Percentiles rank a stretch among this genome's conserved stretches.
phyloP scores from a whole-genome alignment of 208 protist genomes.

The Wallacemonas sp. region DNA sequence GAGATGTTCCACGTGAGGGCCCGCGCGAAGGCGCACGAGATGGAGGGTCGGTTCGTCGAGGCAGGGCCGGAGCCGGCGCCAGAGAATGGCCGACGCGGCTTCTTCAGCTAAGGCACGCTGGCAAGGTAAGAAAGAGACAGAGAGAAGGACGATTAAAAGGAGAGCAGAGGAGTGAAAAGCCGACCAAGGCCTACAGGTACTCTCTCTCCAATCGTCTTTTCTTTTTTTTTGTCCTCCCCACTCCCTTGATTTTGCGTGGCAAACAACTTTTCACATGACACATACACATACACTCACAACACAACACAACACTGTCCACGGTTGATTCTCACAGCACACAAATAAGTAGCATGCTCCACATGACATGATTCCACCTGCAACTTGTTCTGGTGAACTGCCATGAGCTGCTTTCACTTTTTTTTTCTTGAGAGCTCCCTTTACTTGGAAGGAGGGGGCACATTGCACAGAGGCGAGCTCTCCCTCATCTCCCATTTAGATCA shows the following conservation, averaged over 20 bases:
- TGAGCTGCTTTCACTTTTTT: no score
- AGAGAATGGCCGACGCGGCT: constrained; percentile 21
- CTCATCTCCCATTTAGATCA: no score
- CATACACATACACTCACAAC: not conserved
- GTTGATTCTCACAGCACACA: constrained; percentile 12
- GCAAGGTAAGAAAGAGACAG: no score
- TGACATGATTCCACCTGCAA: no score
- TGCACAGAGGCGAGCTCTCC: no score
- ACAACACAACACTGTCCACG: no score
- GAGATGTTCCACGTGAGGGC: constrained; percentile 29
- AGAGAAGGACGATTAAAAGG: no score
- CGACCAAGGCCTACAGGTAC: not conserved
- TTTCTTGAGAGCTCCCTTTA: no score
- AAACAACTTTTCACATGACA: not conserved
- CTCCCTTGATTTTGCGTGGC: no score
- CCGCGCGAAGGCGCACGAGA: constrained; percentile 12
- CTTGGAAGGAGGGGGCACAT: no score
- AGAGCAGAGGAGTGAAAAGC: not conserved
- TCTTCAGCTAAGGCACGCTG: constrained; percentile 36
- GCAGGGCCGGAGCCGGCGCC: constrained; percentile 27
- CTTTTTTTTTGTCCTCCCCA: not conserved
- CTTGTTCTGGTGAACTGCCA: no score
- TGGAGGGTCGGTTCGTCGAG: constrained; percentile 25
- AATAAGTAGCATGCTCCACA: no score
- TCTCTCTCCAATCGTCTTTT: not conserved